phyloP scores from a whole-genome alignment of 1,284 basidiomycete species.

The Inonotus obliquus region DNA sequence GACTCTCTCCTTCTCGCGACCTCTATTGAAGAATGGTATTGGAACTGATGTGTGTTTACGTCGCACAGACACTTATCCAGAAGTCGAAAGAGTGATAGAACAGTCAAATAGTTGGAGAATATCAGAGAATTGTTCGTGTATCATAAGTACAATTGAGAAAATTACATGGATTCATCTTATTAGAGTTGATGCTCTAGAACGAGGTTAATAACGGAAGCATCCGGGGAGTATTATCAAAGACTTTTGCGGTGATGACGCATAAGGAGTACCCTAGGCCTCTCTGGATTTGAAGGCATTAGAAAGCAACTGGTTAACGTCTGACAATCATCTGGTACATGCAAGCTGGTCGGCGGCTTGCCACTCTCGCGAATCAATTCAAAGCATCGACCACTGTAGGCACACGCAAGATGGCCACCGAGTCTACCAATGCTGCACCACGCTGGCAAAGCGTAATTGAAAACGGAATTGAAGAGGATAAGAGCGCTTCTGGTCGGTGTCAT shows the following conservation, averaged over 20 bases:
- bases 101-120: not conserved
- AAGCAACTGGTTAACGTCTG: not conserved
- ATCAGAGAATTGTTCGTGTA: not conserved
- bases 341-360: not conserved
- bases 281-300: too few relatives aligned
- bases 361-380: not conserved
- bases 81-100: not conserved
- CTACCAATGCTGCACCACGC: conserved; percentile 29
- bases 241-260: too few relatives aligned
- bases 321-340: not conserved
- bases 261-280: too few relatives aligned
- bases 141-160: not conserved
- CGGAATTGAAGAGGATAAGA: conserved; percentile 41
- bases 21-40: not conserved
- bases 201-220: not conserved
- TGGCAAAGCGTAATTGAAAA: conserved; percentile 48
- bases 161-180: not conserved
- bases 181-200: not conserved
- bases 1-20: not conserved
- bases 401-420: not conserved
- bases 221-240: too few relatives aligned
- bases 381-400: not conserved
- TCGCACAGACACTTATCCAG: conserved; percentile 6
- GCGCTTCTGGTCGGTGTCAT: conserved; percentile 37
- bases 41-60: not conserved